Evolutionary conservation across 2,329 filamentous ascomycete species (phyloP).

Genomic region (Aureobasidium sp.): DNA sequence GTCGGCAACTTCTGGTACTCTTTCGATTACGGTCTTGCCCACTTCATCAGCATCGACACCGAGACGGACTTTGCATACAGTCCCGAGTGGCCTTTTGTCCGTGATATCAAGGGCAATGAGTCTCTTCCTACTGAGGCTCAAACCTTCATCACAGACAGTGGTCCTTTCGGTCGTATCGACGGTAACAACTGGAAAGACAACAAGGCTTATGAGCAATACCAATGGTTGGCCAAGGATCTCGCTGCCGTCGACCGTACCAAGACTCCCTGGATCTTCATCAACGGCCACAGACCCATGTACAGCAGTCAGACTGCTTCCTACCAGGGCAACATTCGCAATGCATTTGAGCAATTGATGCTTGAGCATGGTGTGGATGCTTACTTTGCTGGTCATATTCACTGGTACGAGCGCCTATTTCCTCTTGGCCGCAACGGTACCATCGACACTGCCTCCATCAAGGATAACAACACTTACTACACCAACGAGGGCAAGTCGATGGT

Average conservation of each 20-base stretch:
- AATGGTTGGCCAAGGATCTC: slow-evolving; percentile 41
- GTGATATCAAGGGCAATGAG: slow-evolving; percentile 35
- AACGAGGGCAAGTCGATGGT: slow-evolving; percentile 42
- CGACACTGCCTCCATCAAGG: slow-evolving; percentile 32
- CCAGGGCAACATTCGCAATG: slow-evolving; percentile 35
- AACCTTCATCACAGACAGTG: slow-evolving; percentile 41
- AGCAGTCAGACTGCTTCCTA: slow-evolving; percentile 36
- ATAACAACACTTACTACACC: slow-evolving; percentile 41
- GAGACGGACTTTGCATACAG: slow-evolving; percentile 45
- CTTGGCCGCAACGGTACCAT: slow-evolving; percentile 34
- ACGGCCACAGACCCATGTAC: slow-evolving; percentile 43
- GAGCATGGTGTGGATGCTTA: slow-evolving; percentile 41
- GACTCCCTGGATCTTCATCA: slow-evolving; percentile 40
- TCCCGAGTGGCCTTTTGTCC: slow-evolving; percentile 38
- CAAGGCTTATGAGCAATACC: slow-evolving; percentile 38
- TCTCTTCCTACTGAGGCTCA: slow-evolving; percentile 32
- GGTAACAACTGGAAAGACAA: slow-evolving; percentile 32
- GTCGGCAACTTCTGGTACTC: slow-evolving; percentile 48
- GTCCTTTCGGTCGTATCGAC: slow-evolving; percentile 40
- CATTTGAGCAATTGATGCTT: slow-evolving; percentile 39
- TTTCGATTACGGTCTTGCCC: slow-evolving; percentile 46
- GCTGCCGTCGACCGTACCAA: slow-evolving; percentile 36
- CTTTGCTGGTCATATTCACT: slow-evolving; percentile 36
- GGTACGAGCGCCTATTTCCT: slow-evolving; percentile 39
- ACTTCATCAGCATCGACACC: slow-evolving; percentile 40